Evolutionary conservation across 2,329 filamentous ascomycete species (phyloP), one percentile per base, ranked within the genome.

Genomic region (Bisporella sp.): DNA sequence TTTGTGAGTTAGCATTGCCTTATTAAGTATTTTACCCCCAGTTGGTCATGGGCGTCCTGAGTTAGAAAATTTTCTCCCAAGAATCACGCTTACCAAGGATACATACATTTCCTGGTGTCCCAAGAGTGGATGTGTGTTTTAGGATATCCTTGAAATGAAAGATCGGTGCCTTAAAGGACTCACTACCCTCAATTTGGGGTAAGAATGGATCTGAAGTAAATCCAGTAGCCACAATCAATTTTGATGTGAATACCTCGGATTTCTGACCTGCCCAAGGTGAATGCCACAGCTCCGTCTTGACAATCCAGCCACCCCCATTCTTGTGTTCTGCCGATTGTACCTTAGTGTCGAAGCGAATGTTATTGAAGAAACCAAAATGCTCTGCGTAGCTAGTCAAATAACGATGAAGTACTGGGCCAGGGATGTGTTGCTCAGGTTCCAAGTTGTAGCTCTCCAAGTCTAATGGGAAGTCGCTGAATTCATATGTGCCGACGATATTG

Each of bases 391-490:
- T 71, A 32, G 70, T 69, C 6, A 85, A 65, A 62, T 87, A 87
- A 2, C 67, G 59, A 57, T 82, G 73, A 47, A 84, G 64, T 1
- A 76, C 73, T 0, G 68, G 55, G 0, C 79, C 82, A 0, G 81
- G 75, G 45, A 87, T 78, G 62, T 85, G 81, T 47, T 82, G 63
- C 12, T 76, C 77, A 5, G 54, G 47, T 43, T 65, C 69, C 39
- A 79, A 65, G 1, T 70, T 71, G 57, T 77, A 83, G 0, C 68
- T 72, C 21, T 74, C 73, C 6, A 69, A 66, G 51, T 75, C 72
- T 81, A 91, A 85, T 13, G 85, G 84, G 53, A 87, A 88, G 59
- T 89, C 87, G 0, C 81, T 79, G 59, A 79, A 89, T 64, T 91
- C 84, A 57, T 84, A 88, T 0, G 80, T 85, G 3, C 86, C 85